Conservation (phyloP, 1,139 yeast species). For the Torulaspora globosa region DNA sequence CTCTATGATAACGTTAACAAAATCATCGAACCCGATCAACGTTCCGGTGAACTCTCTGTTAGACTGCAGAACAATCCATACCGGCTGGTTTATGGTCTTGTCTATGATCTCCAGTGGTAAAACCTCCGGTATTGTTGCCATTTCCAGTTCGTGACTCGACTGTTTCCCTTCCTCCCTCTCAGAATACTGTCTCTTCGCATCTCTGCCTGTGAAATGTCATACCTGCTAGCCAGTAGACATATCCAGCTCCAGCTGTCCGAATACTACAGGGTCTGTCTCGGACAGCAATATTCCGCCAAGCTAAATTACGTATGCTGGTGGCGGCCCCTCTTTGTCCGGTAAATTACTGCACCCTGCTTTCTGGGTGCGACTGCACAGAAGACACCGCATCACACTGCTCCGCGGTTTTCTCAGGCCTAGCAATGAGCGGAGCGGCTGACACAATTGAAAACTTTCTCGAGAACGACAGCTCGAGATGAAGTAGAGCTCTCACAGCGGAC, state of each 20-base stretch:
- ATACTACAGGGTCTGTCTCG: not conserved
- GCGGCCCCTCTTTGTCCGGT: no score
- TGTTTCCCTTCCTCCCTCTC: not conserved
- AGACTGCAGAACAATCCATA: constrained; percentile 73
- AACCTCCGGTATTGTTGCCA: constrained; percentile 28
- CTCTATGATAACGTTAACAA: constrained; percentile 85
- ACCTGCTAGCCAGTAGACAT: no score
- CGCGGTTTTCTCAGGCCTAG: not conserved
- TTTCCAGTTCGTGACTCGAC: not conserved
- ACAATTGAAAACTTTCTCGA: not conserved
- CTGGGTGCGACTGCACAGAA: constrained; percentile 3
- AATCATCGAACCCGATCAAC: constrained; percentile 89
- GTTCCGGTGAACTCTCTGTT: constrained; percentile 81
- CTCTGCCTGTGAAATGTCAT: not conserved
- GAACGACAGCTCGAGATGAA: no score
- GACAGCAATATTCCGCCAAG: not conserved
- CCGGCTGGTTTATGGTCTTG: constrained; percentile 73
- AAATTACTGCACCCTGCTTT: constrained; percentile 6
- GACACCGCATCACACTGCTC: no score
- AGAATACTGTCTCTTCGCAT: not conserved
- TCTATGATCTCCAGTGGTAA: constrained; percentile 86
- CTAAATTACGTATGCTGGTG: no score
- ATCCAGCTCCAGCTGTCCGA: not conserved
- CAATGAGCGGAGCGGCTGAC: not conserved
- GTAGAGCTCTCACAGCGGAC: no score